These are phyloP conservation scores for Epicoccum sorghinum DNA, from an alignment of 2,329 filamentous ascomycete species.

Conservation along the genomic window DNA sequence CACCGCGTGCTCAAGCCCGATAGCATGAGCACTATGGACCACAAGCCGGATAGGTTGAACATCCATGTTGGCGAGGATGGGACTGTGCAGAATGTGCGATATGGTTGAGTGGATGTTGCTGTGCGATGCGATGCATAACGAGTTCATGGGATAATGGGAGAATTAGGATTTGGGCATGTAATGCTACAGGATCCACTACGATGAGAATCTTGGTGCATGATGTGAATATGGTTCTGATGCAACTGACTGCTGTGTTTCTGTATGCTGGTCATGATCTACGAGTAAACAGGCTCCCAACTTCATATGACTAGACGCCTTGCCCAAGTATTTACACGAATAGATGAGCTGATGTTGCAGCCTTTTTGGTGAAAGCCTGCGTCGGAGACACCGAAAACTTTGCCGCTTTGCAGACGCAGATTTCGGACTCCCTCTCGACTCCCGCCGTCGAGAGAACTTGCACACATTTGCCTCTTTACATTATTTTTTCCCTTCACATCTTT, in stretches of 20 bases:
- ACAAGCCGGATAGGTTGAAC: conserved; percentile 56
- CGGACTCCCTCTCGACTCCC: conserved; percentile 11
- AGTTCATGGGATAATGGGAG: no score
- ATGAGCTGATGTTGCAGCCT: not conserved
- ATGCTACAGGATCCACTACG: not conserved
- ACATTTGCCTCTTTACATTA: not conserved
- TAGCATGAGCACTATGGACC: conserved; percentile 55
- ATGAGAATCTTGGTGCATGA: not conserved
- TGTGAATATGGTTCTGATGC: not conserved
- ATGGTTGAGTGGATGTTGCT: conserved; percentile 46
- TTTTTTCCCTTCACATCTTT: not conserved
- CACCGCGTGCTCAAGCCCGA: conserved; percentile 56
- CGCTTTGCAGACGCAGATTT: conserved; percentile 23
- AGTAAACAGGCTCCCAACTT: not conserved
- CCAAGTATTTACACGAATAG: not conserved
- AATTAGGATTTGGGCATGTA: no score
- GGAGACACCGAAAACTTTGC: conserved; percentile 20
- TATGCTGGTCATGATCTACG: not conserved
- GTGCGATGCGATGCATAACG: not conserved
- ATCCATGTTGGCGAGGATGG: conserved; percentile 57
- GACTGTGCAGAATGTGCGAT: conserved; percentile 55
- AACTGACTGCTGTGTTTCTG: not conserved
- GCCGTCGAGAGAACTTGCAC: not conserved
- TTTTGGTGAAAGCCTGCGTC: conserved; percentile 4
- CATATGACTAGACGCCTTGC: not conserved